phyloP scores from a whole-genome alignment of 768 basidiomycete genomes.

The Rhizopogon sp. region DNA sequence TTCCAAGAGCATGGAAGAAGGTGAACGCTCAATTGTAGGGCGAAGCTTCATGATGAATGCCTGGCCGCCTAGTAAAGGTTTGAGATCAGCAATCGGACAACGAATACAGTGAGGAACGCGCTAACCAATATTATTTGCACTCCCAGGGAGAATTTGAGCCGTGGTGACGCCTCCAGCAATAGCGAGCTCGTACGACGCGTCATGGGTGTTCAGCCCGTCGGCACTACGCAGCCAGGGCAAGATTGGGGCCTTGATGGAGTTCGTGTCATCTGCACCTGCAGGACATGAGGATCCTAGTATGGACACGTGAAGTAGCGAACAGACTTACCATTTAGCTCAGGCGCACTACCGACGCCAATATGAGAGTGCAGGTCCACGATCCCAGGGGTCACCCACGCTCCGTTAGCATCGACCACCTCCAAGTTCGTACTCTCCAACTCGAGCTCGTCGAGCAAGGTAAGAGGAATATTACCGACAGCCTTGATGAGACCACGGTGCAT shows the following conservation, averaged over 20 bases:
- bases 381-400: conserved; percentile 80
- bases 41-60: conserved; percentile 49
- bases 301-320: neutral
- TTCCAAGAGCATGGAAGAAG: conserved; percentile 44
- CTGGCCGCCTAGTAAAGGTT: conserved; percentile 36
- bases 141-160: conserved; percentile 46
- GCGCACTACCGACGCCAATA: conserved; percentile 35
- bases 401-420: conserved; percentile 56
- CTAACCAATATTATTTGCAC: conserved; percentile 20
- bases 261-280: conserved; percentile 46
- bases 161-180: conserved; percentile 45
- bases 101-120: conserved; percentile 5
- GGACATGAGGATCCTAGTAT: conserved; percentile 8
- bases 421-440: conserved; percentile 29
- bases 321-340: conserved; percentile 24
- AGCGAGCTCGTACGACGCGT: conserved; percentile 33
- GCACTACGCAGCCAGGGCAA: conserved; percentile 55
- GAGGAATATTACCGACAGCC: conserved; percentile 44
- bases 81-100: neutral
- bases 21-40: conserved; percentile 40
- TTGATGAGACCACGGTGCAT: conserved; percentile 67
- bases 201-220: conserved; percentile 43
- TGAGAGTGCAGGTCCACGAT: conserved; percentile 48
- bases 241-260: conserved; percentile 53
- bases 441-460: conserved; percentile 12